Conservation (phyloP, 2,329 filamentous ascomycete species). For the Cladosporium cucumerinum region DNA sequence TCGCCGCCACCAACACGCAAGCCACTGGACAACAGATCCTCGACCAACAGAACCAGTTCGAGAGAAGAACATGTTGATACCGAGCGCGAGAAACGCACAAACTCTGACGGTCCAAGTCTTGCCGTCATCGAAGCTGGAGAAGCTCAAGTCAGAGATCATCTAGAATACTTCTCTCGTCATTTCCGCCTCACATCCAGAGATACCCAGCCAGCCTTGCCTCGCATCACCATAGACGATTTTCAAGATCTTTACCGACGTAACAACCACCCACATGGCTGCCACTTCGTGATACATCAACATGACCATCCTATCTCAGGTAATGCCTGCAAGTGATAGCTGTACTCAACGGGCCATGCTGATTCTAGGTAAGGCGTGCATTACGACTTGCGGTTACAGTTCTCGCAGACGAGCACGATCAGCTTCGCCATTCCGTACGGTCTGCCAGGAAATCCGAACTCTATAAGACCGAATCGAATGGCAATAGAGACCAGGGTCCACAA, state of each 20-base stretch:
- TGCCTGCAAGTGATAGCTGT: neutral
- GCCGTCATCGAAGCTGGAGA: conserved; percentile 54
- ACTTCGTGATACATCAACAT: conserved; percentile 70
- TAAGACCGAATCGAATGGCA: conserved; percentile 40
- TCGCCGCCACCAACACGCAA: conserved; percentile 32
- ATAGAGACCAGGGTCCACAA: conserved; percentile 46
- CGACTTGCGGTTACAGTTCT: conserved; percentile 68
- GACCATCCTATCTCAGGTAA: conserved; percentile 65
- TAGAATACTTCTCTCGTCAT: conserved; percentile 46
- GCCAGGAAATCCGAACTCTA: conserved; percentile 42
- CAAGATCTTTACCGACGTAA: conserved; percentile 48
- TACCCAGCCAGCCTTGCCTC: conserved; percentile 24
- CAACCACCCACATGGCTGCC: conserved; percentile 42
- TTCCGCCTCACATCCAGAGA: conserved; percentile 34
- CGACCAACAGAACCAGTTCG: neutral
- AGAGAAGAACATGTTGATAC: neutral
- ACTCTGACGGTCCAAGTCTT: conserved; percentile 18
- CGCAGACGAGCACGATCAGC: conserved; percentile 61
- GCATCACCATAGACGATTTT: conserved; percentile 44
- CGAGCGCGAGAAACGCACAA: neutral
- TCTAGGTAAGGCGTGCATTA: conserved; percentile 41
- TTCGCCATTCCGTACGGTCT: conserved; percentile 48
- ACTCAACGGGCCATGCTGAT: conserved; percentile 13
- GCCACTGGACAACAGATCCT: conserved; percentile 5
- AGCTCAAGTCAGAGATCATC: conserved; percentile 46